These are phyloP conservation scores for Hyaloraphidium curvatum DNA, from an alignment of 192 early-diverging fungal species.

Conservation along the genomic window DNA sequence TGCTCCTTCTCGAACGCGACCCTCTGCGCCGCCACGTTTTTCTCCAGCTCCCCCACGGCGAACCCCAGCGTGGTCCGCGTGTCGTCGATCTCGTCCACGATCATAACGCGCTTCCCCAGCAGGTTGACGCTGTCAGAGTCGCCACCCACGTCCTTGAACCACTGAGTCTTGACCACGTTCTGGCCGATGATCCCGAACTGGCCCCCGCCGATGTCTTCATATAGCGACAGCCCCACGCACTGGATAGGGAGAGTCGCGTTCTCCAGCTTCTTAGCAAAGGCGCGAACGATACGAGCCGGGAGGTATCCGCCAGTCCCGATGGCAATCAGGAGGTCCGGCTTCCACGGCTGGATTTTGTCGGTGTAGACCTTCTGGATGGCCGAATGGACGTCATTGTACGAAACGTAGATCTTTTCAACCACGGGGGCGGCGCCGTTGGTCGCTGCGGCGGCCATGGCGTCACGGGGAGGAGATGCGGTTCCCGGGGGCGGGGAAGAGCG, in stretches of 20 bases:
- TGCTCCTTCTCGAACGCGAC: slow-evolving; percentile 46
- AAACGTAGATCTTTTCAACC: slow-evolving; percentile 31
- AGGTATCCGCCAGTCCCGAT: slow-evolving; percentile 65
- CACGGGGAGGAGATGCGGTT: no score
- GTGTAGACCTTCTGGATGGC: slow-evolving; percentile 36
- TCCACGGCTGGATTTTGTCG: slow-evolving; percentile 36
- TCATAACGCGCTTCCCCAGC: slow-evolving; percentile 46
- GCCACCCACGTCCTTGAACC: slow-evolving; percentile 53
- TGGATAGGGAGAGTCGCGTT: slow-evolving; percentile 60
- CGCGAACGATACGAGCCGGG: slow-evolving; percentile 51
- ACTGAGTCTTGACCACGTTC: slow-evolving; percentile 59
- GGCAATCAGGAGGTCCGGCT: slow-evolving; percentile 52
- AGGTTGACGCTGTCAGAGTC: slow-evolving; percentile 33
- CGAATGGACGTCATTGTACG: slow-evolving; percentile 42
- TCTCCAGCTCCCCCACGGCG: slow-evolving; percentile 46
- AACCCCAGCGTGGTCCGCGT: slow-evolving; percentile 50
- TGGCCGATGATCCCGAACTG: slow-evolving; percentile 23
- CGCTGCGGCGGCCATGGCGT: no score
- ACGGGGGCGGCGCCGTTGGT: neutral
- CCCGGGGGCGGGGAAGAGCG: no score
- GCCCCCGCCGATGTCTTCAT: slow-evolving; percentile 38
- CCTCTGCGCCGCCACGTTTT: slow-evolving; percentile 40
- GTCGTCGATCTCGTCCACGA: slow-evolving; percentile 67
- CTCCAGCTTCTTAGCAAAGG: slow-evolving; percentile 46
- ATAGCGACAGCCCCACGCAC: slow-evolving; percentile 52